These are phyloP conservation scores for Cladosporium sp. DNA, from an alignment of 2,329 filamentous ascomycete species.

Conservation along the genomic window DNA sequence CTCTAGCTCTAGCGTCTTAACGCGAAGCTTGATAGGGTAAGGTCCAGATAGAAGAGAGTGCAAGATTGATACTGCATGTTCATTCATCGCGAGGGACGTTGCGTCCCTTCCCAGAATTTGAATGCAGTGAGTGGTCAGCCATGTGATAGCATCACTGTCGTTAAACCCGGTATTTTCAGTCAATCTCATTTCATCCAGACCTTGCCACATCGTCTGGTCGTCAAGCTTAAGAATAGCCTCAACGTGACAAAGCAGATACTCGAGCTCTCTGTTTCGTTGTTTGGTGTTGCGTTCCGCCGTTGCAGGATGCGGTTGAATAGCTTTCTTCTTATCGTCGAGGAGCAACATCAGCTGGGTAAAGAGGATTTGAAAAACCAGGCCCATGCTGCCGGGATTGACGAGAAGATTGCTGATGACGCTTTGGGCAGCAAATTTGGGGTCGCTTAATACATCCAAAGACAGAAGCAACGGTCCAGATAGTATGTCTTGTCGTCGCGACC, in stretches of 20 bases:
- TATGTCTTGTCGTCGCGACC: constrained; percentile 52
- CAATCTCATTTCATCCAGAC: constrained; percentile 15
- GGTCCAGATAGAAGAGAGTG: constrained; percentile 5
- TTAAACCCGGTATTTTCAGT: neutral
- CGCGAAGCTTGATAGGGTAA: constrained; percentile 1
- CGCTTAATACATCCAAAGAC: constrained; percentile 70
- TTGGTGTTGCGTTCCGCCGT: neutral
- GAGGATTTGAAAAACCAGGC: constrained; percentile 40
- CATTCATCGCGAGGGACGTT: constrained; percentile 9
- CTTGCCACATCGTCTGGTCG: constrained; percentile 24
- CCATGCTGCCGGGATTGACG: constrained; percentile 53
- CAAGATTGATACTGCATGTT: constrained; percentile 15
- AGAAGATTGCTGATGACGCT: constrained; percentile 79
- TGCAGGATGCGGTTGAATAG: neutral
- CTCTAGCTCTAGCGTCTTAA: constrained; percentile 2
- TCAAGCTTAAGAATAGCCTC: constrained; percentile 67
- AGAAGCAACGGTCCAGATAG: constrained; percentile 76
- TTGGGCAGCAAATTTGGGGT: constrained; percentile 68
- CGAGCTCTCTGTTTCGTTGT: constrained; percentile 54
- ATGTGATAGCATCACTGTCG: constrained; percentile 17
- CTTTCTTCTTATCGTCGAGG: constrained; percentile 10
- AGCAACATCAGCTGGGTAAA: constrained; percentile 12
- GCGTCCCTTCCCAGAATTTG: constrained; percentile 14
- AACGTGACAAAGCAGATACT: constrained; percentile 70
- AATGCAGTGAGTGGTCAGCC: constrained; percentile 21